Conservation (phyloP, 208 protist genomes). For the Trypanosoma theileri region DNA sequence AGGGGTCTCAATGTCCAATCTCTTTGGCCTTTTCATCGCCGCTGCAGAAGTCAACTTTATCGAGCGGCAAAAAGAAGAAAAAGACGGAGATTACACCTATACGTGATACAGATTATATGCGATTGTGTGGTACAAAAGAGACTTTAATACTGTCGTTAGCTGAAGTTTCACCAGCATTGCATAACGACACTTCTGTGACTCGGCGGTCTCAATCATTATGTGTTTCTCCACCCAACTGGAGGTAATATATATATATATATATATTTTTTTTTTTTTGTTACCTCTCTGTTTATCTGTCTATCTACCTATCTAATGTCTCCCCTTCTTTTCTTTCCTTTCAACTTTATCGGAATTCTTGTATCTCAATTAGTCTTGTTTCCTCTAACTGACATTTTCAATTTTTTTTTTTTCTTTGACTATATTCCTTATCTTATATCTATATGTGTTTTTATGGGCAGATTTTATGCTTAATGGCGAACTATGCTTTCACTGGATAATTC, state of each 20-base stretch:
- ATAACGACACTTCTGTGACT: not conserved
- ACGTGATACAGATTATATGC: conserved; percentile 6
- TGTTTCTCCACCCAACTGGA: conserved; percentile 5
- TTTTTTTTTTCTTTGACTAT: not conserved
- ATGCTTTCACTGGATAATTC: not conserved
- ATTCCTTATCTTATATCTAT: not conserved
- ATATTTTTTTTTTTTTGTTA: not conserved
- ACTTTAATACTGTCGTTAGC: not conserved
- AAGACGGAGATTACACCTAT: not conserved
- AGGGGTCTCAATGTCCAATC: not conserved
- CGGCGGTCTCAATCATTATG: not conserved
- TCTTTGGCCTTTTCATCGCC: not conserved
- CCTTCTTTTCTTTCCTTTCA: not conserved
- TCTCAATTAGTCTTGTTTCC: not conserved
- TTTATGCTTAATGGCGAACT: not conserved
- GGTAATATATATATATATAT: not conserved
- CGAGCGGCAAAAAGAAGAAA: not conserved
- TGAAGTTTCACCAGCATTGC: not conserved
- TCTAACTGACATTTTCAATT: not conserved
- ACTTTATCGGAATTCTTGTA: not conserved
- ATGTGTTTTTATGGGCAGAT: not conserved
- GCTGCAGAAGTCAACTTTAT: too few relatives aligned
- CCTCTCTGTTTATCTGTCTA: too few relatives aligned
- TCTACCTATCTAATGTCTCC: too few relatives aligned
- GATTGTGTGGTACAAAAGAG: conserved; percentile 6